Evolutionary conservation across 352 stramenopile genomes (phyloP), one percentile per base, ranked within the genome.

Genomic region (Pythium apleroticum): DNA sequence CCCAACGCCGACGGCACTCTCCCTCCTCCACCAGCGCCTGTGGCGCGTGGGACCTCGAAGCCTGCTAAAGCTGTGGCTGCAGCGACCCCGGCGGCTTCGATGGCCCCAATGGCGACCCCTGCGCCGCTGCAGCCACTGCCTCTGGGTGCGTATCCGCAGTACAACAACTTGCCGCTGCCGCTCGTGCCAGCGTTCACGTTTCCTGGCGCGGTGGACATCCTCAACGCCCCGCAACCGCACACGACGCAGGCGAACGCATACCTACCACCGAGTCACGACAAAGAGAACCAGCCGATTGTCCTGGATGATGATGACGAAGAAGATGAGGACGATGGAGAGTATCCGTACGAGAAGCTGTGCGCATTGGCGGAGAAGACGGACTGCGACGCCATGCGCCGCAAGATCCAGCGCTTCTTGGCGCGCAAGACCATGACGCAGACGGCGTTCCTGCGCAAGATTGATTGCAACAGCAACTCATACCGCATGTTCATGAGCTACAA

Each of bases 401-500:
- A 77, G 58, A 81, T 84, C 57, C 69, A 77, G 60, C 63, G 72
- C 48, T 86, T 84, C 46, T 52, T 86, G n/a, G 74, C 68, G 22
- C 67, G 66, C 10, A 86, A 84, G 50, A 75, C 71, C 57, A 82
- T 86, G 68, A 86, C 74, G 30, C 75, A 84, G 68, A 75, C 73
- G 7, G 71, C 73, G 27, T 84, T 76, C 35, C 63, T 84, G 2
- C 67, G 68, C 25, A 37, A 56, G 4, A 79, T 81, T 57, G 22
- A 72, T 45, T 74, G 69, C 63, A 86, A 86, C 56, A 72, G 65
- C 65, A 81, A 84, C 62, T 84, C 75, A 53, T 86, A 71, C 60
- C 72, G 71, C 33, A 52, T 73, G 3, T 87, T 83, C 65, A 84
- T 87, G 78, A 69, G 76, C 57, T 72, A 80, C 63, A 83, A 82